Conservation (phyloP, 805 yeast genomes). For the Barnettozyma siamensis region DNA sequence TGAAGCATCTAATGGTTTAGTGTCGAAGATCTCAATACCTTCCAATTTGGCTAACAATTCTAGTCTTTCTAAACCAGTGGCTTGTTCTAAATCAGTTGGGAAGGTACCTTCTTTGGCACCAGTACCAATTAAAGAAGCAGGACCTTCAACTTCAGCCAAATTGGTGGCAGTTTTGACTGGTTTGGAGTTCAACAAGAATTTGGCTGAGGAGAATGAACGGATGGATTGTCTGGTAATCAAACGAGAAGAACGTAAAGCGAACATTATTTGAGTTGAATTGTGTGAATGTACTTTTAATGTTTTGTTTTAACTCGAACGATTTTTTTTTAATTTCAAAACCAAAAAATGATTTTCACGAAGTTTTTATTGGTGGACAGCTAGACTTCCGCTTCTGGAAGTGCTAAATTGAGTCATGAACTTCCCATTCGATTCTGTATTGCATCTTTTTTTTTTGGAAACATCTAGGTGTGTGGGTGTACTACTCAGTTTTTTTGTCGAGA, state of each 20-base stretch:
- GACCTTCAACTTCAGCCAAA: conserved; percentile 75
- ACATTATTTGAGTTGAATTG: conserved; percentile 19
- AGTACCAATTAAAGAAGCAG: conserved; percentile 75
- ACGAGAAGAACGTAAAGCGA: conserved; percentile 32
- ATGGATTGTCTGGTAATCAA: conserved; percentile 27
- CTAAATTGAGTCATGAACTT: neutral
- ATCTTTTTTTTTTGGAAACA: neutral
- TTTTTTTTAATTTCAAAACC: conserved; percentile 10
- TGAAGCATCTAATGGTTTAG: conserved; percentile 78
- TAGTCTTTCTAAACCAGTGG: conserved; percentile 97
- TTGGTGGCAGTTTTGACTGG: conserved; percentile 51
- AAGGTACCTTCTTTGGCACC: conserved; percentile 84
- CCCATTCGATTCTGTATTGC: conserved; percentile 9
- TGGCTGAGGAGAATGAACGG: conserved; percentile 30
- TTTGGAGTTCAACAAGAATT: conserved; percentile 23
- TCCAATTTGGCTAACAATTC: conserved; percentile 91
- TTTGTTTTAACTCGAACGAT: conserved; percentile 18
- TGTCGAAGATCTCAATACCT: conserved; percentile 92
- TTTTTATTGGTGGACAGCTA: conserved; percentile 19
- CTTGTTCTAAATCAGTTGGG: conserved; percentile 93
- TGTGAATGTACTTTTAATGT: conserved; percentile 1
- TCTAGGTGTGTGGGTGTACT: conserved; percentile 8
- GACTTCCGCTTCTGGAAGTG: conserved; percentile 16
- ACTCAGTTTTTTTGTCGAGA: no score
- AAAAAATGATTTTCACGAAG: conserved; percentile 10